Conservation (phyloP, 2,329 filamentous ascomycete species). For the Xylariaceae sp. region DNA sequence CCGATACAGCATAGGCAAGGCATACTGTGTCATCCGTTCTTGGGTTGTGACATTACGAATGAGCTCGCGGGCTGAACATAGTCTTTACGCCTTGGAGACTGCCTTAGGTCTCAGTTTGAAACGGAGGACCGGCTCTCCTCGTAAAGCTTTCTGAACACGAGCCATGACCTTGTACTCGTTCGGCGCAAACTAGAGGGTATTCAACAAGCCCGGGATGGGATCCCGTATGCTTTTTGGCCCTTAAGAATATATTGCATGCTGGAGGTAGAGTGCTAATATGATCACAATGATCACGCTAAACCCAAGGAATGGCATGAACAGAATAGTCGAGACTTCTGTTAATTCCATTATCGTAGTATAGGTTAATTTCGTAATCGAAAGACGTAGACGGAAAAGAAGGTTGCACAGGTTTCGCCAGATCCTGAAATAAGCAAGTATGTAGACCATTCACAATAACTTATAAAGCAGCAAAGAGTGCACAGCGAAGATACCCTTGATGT, state of each 20-base stretch:
- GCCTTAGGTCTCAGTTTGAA: conserved; percentile 1
- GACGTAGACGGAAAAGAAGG: too few relatives aligned
- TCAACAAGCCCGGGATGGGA: conserved; percentile 12
- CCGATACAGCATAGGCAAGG: conserved; percentile 6
- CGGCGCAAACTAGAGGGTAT: conserved; percentile 10
- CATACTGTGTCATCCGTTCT: conserved; percentile 7
- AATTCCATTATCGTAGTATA: too few relatives aligned
- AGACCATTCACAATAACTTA: too few relatives aligned
- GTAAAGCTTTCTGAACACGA: conserved; percentile 5
- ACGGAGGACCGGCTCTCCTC: not conserved
- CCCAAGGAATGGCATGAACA: too few relatives aligned
- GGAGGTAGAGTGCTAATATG: not conserved
- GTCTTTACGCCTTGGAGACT: conserved; percentile 1
- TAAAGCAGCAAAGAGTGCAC: too few relatives aligned
- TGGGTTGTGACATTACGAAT: conserved; percentile 8
- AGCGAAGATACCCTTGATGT: too few relatives aligned
- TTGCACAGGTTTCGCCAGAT: too few relatives aligned
- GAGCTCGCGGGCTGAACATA: conserved; percentile 4
- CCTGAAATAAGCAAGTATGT: too few relatives aligned
- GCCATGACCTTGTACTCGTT: conserved; percentile 9
- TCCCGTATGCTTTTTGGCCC: conserved; percentile 2
- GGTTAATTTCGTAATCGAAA: too few relatives aligned
- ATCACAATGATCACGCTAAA: not conserved
- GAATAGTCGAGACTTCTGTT: too few relatives aligned
- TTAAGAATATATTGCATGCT: not conserved